Evolutionary conservation across 306 rosid genomes (phyloP), one percentile per base, ranked within the genome.

Genomic region (Glycine tomentella): DNA sequence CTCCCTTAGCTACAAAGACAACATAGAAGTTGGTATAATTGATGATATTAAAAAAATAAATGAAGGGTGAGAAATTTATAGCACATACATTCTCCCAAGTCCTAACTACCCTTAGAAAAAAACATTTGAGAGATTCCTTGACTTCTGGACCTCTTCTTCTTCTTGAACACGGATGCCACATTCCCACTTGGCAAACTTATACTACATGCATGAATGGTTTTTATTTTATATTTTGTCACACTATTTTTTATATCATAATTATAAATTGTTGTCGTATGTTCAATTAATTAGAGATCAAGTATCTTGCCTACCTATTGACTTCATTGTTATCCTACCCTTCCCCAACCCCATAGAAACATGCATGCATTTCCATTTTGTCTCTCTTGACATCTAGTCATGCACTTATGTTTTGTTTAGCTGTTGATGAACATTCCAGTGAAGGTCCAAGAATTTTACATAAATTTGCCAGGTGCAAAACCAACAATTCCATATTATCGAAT

Each of bases 281-380:
- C 76, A 71, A 76, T 78, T 64, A 52, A 78, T 71, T 81, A 76
- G 64, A 59, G 66, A 61, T 25, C 76, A 84, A 70, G 82, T 48
- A n/a, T n/a, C n/a, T n/a, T n/a, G n/a, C n/a, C n/a, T n/a, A 83
- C 86, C 77, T 83, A 56, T 88, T 81, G 86, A 88, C 85, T 85
- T 85, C 64, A 77, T 65, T 80, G 72, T n/a, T n/a, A 83, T 44
- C 58, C 62, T 74, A 78, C 71, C 34, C 77, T 70, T 36, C 69
- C 16, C 57, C 46, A 65, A 80, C 81, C 61, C 57, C 69, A 73
- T 73, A 67, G 38, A 68, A 72, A 78, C 82, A 81, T 81, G 85
- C 53, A 69, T 67, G 12, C 77, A 74, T 34, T 15, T 10, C 53
- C 10, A 11, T 75, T 67, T 68, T 82, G 84, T 70, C 72, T 48